A percentile compares a stretch with the other conserved stretches of the same genome.
Conservation (phyloP, 176 grass and related monocot species). For the Zizania latifolia region DNA sequence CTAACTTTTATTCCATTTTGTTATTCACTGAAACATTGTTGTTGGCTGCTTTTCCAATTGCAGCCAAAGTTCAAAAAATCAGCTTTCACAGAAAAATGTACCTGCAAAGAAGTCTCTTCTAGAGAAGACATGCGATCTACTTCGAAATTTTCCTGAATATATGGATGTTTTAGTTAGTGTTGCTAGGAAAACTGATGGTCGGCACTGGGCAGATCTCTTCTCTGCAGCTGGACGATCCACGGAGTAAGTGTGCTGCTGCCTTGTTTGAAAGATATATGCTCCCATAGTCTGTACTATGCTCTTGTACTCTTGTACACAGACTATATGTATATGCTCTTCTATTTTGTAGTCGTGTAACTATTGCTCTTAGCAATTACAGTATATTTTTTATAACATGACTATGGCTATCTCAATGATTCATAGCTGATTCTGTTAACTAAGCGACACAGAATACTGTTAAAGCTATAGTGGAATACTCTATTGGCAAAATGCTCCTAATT, state of each 20-base stretch:
- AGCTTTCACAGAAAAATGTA: slow-evolving; percentile 34
- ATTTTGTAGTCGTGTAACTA: not conserved
- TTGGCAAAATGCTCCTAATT: not conserved
- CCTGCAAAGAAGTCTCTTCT: slow-evolving; percentile 69
- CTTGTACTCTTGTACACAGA: not conserved
- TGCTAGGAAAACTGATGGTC: slow-evolving; percentile 97
- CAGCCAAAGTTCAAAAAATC: slow-evolving; percentile 84
- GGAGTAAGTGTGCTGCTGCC: slow-evolving; percentile 53
- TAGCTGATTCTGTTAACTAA: slow-evolving; percentile 11
- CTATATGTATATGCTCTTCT: not conserved
- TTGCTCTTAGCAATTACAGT: slow-evolving; percentile 18
- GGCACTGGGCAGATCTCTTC: slow-evolving; percentile 97
- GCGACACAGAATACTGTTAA: not conserved
- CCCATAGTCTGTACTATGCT: not conserved
- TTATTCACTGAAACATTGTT: slow-evolving; percentile 7
- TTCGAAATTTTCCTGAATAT: slow-evolving; percentile 93
- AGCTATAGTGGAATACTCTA: not conserved
- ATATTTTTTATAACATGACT: not conserved
- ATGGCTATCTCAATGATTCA: not conserved
- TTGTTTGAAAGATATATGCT: slow-evolving; percentile 16
- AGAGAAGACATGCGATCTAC: slow-evolving; percentile 83
- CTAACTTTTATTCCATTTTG: not conserved
- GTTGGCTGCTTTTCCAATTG: slow-evolving; percentile 24
- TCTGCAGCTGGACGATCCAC: slow-evolving; percentile 88
- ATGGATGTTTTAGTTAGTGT: slow-evolving; percentile 97